These are phyloP conservation scores for Yamadazyma ubonensis DNA, from an alignment of 805 yeast species.

Conservation along the genomic window DNA sequence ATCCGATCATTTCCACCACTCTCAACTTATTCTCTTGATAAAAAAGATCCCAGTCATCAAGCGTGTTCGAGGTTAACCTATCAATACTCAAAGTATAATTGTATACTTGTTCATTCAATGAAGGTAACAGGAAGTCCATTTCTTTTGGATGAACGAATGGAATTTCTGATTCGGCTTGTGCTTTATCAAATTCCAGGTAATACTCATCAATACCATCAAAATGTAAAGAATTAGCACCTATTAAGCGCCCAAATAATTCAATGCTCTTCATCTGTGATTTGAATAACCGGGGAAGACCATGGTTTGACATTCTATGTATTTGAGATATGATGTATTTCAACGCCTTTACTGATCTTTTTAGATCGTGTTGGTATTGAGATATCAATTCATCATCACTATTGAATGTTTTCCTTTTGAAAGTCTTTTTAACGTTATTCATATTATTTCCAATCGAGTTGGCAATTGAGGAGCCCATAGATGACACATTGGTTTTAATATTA, in stretches of 20 bases:
- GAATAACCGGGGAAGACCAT: slow-evolving; percentile 32
- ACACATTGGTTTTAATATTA: slow-evolving; percentile 15
- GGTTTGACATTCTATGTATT: slow-evolving; percentile 22
- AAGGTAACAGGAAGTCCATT: slow-evolving; percentile 22
- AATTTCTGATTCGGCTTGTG: slow-evolving; percentile 26
- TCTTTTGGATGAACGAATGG: slow-evolving; percentile 41
- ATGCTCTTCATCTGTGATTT: slow-evolving; percentile 30
- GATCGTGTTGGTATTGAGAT: slow-evolving; percentile 44
- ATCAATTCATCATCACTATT: slow-evolving; percentile 40
- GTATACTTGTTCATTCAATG: slow-evolving; percentile 27
- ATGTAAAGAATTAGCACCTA: slow-evolving; percentile 32
- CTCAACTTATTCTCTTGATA: slow-evolving; percentile 30
- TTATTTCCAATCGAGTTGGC: slow-evolving; percentile 11
- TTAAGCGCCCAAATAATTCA: slow-evolving; percentile 31
- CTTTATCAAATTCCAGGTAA: slow-evolving; percentile 30
- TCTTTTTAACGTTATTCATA: slow-evolving; percentile 14
- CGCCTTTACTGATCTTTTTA: slow-evolving; percentile 42
- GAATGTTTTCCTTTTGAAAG: slow-evolving; percentile 10
- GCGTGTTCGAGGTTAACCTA: slow-evolving; percentile 17
- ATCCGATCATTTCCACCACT: slow-evolving; percentile 39
- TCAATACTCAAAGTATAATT: slow-evolving; percentile 24
- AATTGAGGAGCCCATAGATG: slow-evolving; percentile 15
- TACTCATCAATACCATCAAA: slow-evolving; percentile 32
- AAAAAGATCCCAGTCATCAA: slow-evolving; percentile 24
- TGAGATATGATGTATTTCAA: slow-evolving; percentile 37